Evolutionary conservation across 1,284 basidiomycete genomes (phyloP).

Genomic region (Apiotrichum siamense): DNA sequence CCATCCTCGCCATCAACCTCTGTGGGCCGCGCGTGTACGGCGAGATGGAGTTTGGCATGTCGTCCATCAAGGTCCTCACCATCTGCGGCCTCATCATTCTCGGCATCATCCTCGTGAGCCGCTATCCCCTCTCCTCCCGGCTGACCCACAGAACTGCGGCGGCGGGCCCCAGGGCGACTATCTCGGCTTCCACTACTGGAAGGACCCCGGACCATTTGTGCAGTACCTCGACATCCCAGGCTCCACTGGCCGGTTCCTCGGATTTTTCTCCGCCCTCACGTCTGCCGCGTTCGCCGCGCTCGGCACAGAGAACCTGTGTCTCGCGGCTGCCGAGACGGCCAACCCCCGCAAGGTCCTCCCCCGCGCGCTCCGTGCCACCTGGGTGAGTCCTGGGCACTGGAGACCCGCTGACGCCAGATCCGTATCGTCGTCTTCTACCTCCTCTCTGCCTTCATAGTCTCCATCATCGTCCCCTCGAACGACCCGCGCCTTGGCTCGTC

Average conservation of each 20-base stretch:
- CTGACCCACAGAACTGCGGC: too few species aligned
- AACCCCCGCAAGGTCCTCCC: constrained; percentile 57
- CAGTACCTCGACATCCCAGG: constrained; percentile 47
- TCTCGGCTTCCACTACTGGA: constrained; percentile 50
- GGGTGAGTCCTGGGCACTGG: constrained; percentile 69
- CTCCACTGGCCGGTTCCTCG: neutral
- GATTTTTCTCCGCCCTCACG: constrained; percentile 13
- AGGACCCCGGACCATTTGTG: constrained; percentile 48
- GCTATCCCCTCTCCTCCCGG: too few species aligned
- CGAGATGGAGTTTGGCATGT: constrained; percentile 48
- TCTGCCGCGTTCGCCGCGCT: constrained; percentile 9
- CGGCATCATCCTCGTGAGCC: constrained; percentile 59
- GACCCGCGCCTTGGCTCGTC: constrained; percentile 14
- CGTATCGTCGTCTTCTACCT: constrained; percentile 62
- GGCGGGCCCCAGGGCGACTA: constrained; percentile 42
- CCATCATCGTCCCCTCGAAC: constrained; percentile 17
- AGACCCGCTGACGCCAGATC: constrained; percentile 65
- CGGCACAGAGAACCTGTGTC: constrained; percentile 43
- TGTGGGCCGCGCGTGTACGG: constrained; percentile 25
- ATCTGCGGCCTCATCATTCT: constrained; percentile 56
- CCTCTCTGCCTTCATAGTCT: constrained; percentile 5
- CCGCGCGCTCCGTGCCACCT: constrained; percentile 66
- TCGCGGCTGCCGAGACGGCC: constrained; percentile 46
- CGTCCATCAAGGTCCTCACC: constrained; percentile 71
- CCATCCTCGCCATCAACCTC: constrained; percentile 53